Evolutionary conservation across 257 asterid genomes (phyloP).

Genomic region (Primulina eburnea): DNA sequence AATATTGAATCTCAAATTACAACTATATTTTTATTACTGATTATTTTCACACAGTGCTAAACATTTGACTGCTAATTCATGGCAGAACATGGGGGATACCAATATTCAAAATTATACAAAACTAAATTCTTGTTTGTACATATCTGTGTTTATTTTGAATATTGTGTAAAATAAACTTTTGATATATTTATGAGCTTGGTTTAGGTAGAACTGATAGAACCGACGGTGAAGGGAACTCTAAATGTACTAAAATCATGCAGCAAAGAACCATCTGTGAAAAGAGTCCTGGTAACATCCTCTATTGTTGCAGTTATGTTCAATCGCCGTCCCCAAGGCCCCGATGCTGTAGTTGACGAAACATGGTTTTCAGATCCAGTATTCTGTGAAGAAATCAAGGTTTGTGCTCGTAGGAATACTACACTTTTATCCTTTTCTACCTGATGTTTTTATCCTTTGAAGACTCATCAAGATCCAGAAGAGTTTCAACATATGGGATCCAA

Average conservation of each 20-base stretch:
- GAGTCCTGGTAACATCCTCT: slow-evolving; percentile 59
- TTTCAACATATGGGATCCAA: background rate
- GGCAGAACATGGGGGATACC: too few species aligned
- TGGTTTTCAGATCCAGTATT: slow-evolving; percentile 44
- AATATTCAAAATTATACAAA: too few species aligned
- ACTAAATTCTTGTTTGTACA: too few species aligned
- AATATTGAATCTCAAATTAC: too few species aligned
- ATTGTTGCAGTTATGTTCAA: slow-evolving; percentile 32
- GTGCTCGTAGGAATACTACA: background rate
- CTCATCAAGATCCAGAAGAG: background rate
- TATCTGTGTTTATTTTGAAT: too few species aligned
- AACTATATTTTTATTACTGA: too few species aligned
- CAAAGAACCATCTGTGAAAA: slow-evolving; percentile 30
- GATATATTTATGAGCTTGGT: background rate
- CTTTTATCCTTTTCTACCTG: background rate
- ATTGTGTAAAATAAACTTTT: too few species aligned
- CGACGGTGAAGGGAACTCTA: slow-evolving; percentile 54
- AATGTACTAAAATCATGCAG: slow-evolving; percentile 49
- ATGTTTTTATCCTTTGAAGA: background rate
- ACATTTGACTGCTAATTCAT: too few species aligned
- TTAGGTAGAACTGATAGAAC: slow-evolving; percentile 46
- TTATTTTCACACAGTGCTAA: too few species aligned
- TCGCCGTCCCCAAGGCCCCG: slow-evolving; percentile 21
- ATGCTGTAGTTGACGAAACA: slow-evolving; percentile 42
- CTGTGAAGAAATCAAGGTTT: slow-evolving; percentile 42